These are phyloP conservation scores for Albatrellus sp. DNA, from an alignment of 1,284 basidiomycete species.

Conservation along the genomic window DNA sequence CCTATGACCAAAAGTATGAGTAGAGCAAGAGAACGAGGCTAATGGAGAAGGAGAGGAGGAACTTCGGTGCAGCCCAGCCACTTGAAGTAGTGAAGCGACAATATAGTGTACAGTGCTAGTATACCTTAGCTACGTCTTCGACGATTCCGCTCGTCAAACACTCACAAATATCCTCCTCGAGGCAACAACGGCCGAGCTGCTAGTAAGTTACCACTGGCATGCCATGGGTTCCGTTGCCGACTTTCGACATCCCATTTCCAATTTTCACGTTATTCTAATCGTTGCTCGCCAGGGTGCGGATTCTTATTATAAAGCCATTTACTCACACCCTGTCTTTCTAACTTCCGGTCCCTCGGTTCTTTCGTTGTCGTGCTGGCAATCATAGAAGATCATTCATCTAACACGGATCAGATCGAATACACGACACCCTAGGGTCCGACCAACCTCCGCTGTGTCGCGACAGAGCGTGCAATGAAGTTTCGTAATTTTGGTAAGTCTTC, in stretches of 20 bases:
- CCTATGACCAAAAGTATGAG: not conserved
- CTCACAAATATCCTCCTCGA: constrained; percentile 4
- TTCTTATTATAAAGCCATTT: too few species aligned
- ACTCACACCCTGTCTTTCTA: too few species aligned
- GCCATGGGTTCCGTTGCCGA: not conserved
- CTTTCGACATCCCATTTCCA: not conserved
- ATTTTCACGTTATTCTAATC: not conserved
- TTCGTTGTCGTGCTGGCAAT: too few species aligned
- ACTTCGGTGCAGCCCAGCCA: not conserved
- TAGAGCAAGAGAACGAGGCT: not conserved
- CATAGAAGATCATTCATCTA: too few species aligned
- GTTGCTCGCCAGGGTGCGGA: not conserved
- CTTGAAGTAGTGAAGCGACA: not conserved
- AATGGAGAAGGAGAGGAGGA: not conserved
- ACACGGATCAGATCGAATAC: too few species aligned
- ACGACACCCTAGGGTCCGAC: too few species aligned
- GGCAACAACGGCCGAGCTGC: not conserved
- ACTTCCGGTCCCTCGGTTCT: too few species aligned
- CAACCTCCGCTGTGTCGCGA: too few species aligned
- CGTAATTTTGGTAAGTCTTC: too few species aligned
- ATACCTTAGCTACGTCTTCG: not conserved
- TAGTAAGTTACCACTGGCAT: not conserved
- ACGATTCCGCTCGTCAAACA: constrained; percentile 1
- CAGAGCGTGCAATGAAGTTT: too few species aligned
- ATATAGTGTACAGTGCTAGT: not conserved